These are phyloP conservation scores for Verbena officinalis DNA, from an alignment of 257 asterid species.

Conservation along the genomic window DNA sequence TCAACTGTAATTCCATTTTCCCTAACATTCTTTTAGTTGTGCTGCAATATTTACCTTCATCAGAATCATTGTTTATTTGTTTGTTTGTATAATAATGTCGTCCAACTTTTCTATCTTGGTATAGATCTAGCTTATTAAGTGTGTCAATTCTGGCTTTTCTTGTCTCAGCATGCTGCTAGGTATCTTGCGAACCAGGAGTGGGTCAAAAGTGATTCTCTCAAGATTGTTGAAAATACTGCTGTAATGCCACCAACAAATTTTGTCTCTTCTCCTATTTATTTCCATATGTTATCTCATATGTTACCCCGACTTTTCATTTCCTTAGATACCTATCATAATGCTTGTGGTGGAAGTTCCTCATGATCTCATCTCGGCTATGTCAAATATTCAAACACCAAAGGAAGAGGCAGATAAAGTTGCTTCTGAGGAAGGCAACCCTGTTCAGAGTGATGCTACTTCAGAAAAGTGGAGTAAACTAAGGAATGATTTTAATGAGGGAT, in stretches of 20 bases:
- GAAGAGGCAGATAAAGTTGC: slow-evolving; percentile 50
- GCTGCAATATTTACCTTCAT: neutral
- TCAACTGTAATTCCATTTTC: neutral
- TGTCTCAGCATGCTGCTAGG: slow-evolving; percentile 97
- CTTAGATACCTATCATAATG: slow-evolving; percentile 97
- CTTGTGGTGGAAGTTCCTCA: slow-evolving; percentile 97
- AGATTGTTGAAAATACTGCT: slow-evolving; percentile 99
- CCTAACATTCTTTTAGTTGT: neutral
- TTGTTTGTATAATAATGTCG: slow-evolving; percentile 5
- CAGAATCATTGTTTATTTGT: slow-evolving; percentile 9
- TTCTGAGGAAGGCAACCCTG: slow-evolving; percentile 50
- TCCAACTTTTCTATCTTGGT: slow-evolving; percentile 18
- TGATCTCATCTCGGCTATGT: slow-evolving; percentile 59
- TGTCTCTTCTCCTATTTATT: slow-evolving; percentile 20
- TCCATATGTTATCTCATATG: slow-evolving; percentile 11
- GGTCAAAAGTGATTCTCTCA: slow-evolving; percentile 99
- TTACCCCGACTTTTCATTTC: slow-evolving; percentile 22
- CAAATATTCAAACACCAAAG: slow-evolving; percentile 53
- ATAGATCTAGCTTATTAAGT: slow-evolving; percentile 23
- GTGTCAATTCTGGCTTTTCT: slow-evolving; percentile 33
- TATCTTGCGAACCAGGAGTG: slow-evolving; percentile 99
- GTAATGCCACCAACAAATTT: slow-evolving; percentile 53
- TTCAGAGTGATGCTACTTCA: slow-evolving; percentile 51
- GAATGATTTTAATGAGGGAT: slow-evolving; percentile 50
- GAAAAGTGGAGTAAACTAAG: slow-evolving; percentile 45